phyloP scores from a whole-genome alignment of 345 rosid species.

The Clausena lansium region DNA sequence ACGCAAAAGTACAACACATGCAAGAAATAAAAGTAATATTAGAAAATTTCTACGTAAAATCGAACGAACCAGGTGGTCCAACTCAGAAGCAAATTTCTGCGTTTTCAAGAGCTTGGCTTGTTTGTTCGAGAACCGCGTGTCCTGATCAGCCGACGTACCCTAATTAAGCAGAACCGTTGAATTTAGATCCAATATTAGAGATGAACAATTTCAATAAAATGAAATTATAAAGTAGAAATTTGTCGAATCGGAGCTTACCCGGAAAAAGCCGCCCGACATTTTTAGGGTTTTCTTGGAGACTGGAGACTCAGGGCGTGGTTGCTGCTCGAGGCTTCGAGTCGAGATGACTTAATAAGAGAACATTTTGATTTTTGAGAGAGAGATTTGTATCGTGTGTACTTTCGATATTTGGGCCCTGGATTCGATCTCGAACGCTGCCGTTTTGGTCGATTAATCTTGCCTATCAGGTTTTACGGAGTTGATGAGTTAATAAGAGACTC shows the following conservation, averaged over 20 bases:
- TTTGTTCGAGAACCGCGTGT: constrained; percentile 98
- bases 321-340: not conserved
- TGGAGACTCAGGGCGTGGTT: not conserved
- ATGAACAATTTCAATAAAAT: not conserved
- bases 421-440: not conserved
- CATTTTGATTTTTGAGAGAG: too few species aligned
- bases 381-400: not conserved
- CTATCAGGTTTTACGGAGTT: not conserved
- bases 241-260: constrained; percentile 34
- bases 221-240: not conserved
- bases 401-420: not conserved
- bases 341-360: not conserved
- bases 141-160: constrained; percentile 99
- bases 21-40: not conserved
- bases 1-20: not conserved
- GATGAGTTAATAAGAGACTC: too few species aligned
- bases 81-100: constrained; percentile 85
- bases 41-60: not conserved
- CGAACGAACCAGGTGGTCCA: constrained; percentile 77
- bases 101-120: constrained; percentile 90
- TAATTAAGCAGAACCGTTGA: constrained; percentile 18
- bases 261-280: constrained; percentile 83
- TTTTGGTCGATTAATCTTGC: not conserved
- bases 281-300: constrained; percentile 13
- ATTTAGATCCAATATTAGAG: constrained; percentile 26